Evolutionary conservation across 2,329 filamentous ascomycete species (phyloP).

Genomic region (Fusarium succisae): DNA sequence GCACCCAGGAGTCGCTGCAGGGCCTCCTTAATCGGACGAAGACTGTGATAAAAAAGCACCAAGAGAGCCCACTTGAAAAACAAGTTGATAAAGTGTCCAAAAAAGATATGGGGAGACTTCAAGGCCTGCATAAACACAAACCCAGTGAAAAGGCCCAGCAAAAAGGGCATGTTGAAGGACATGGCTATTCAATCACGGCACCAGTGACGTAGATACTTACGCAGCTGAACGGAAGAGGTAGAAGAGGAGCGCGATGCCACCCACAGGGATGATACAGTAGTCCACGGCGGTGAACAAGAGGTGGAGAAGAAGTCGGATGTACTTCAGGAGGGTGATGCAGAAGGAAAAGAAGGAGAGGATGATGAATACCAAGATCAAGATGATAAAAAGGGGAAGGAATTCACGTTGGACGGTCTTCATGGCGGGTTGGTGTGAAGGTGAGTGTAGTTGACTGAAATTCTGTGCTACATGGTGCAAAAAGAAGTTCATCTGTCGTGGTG

Average conservation of each 20-base stretch:
- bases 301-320: not conserved
- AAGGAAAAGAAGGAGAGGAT: not conserved
- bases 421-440: accelerated
- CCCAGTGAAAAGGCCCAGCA: not conserved
- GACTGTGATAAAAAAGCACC: no score
- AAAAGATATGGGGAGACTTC: not conserved
- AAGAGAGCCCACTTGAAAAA: not conserved
- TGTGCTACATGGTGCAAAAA: accelerated
- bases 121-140: not conserved
- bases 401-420: not conserved
- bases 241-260: not conserved
- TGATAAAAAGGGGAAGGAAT: not conserved
- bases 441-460: no score
- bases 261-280: not conserved
- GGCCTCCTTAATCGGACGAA: not conserved
- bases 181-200: not conserved
- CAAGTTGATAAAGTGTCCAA: not conserved
- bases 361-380: not conserved
- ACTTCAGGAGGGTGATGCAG: not conserved
- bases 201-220: accelerated
- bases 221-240: accelerated
- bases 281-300: not conserved
- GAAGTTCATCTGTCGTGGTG: accelerated
- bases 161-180: not conserved
- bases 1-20: not conserved